A percentile compares a stretch with the other conserved stretches of the same genome.
phyloP scores from a whole-genome alignment of 345 rosid genomes.

The Gossypium herbaceum region DNA sequence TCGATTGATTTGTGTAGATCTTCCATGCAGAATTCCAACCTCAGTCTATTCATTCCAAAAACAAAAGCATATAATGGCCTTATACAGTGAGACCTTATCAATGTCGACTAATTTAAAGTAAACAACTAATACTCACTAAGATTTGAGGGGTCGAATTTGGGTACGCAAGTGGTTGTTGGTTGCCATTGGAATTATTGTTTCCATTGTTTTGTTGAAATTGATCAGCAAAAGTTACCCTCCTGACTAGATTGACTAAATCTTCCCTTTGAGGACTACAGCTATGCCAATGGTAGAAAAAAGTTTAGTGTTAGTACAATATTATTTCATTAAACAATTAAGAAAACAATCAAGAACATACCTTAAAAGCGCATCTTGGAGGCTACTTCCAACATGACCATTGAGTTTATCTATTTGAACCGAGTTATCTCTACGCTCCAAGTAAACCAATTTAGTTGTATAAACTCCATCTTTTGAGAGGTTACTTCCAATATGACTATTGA shows the following conservation, averaged over 20 bases:
- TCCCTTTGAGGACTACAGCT: constrained; percentile 1
- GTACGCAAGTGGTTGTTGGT: not conserved
- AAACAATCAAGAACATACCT: not conserved
- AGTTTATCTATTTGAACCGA: not conserved
- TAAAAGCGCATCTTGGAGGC: not conserved
- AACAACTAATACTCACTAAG: constrained; percentile 9
- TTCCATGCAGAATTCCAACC: constrained; percentile 5
- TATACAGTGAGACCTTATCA: not conserved
- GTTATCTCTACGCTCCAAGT: not conserved
- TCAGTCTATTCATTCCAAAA: constrained; percentile 13
- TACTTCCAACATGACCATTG: constrained; percentile 6
- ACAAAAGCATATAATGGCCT: not conserved
- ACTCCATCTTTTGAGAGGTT: not conserved
- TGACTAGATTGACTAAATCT: not conserved
- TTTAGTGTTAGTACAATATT: not conserved
- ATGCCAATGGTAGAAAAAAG: not conserved
- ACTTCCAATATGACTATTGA: not conserved
- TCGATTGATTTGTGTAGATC: constrained; percentile 11
- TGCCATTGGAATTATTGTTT: not conserved
- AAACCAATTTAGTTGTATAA: not conserved
- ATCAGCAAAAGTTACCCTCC: not conserved
- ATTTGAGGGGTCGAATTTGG: constrained; percentile 10
- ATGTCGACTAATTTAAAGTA: not conserved
- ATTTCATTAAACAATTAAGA: not conserved
- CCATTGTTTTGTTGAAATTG: constrained; percentile 2